Base-by-base conservation (phyloP, 768 basidiomycete species). In the Boletus pseudo-olivaceus region DNA sequence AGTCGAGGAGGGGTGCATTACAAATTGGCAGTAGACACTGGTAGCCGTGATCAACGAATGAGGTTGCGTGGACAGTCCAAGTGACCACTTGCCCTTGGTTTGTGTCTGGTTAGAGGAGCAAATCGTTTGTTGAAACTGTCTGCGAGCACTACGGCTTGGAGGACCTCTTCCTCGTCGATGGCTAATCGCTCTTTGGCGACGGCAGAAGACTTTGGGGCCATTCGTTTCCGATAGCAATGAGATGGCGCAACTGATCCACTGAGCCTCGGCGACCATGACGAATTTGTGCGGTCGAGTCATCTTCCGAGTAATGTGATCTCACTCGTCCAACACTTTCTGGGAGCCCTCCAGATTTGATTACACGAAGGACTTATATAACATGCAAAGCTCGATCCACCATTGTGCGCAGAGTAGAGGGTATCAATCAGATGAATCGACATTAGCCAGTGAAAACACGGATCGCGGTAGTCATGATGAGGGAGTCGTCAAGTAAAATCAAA, bases 51-150 rank as follows among this genome's bases (percentile, higher is more conserved):
- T 53, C 44, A 58, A 48, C 37, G 34, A 40, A 54, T 62, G 39
- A 62, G 58, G 42, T 55, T 45, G 33, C 54, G 23, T 49, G 47
- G 49, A 51, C 29, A 46, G 64, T 41, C 35, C 43, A 30, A 41
- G 45, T 29, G 46, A 51, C 33, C 30, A 71, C 85, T 72, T 69
- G 92, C 93, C 71, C 95, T 82, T 58, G 95, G 95, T 73, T 85
- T 89, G 67, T 84, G 83, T 34, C 82, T 80, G 37, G 93, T 95
- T n/a, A 97, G 80, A 19, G 94, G 95, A 53, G 88, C 81, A 67
- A 98, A 96, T 51, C 93, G 82, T 64, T 86, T 89, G 77, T 97
- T 95, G 76, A 95, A 97, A 60, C 92, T 94, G 69, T 99, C 96
- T 11, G 96, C 93, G 39, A 99, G 85, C 41, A 99, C 85, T 52